A percentile compares a stretch with the other conserved stretches of the same genome.
phyloP scores from a whole-genome alignment of 805 yeast species.

The fission yeast (Schizosaccharomyces pombe) region DNA sequence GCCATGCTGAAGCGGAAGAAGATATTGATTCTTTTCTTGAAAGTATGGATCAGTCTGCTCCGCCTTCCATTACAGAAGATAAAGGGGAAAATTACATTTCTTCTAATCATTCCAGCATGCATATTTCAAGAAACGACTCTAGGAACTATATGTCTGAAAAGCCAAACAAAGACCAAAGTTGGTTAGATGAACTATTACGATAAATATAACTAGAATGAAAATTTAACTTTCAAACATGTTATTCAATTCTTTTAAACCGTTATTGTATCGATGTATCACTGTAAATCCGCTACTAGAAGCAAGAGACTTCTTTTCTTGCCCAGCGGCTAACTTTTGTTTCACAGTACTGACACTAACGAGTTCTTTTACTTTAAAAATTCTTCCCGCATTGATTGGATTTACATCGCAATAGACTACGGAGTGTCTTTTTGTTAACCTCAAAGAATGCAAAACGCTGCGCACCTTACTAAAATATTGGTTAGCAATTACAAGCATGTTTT shows the following conservation, averaged over 20 bases:
- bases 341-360: background rate
- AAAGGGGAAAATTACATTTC: background rate
- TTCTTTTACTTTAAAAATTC: background rate
- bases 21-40: background rate
- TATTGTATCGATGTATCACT: background rate
- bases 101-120: background rate
- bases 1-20: background rate
- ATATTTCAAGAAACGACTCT: background rate
- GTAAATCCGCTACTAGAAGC: background rate
- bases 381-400: background rate
- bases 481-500: too few relatives aligned
- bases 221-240: background rate
- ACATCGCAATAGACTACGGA: background rate
- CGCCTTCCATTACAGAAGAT: too few relatives aligned
- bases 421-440: background rate
- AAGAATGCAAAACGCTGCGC: background rate
- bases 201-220: background rate
- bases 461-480: too few relatives aligned
- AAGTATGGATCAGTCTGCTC: background rate
- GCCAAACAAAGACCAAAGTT: background rate
- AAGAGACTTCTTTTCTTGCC: background rate
- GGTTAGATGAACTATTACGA: background rate
- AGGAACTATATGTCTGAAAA: too few relatives aligned
- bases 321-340: background rate
- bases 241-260: background rate